Evolutionary conservation across 1,284 basidiomycete genomes (phyloP).

Genomic region (Ustilago loliicola): DNA sequence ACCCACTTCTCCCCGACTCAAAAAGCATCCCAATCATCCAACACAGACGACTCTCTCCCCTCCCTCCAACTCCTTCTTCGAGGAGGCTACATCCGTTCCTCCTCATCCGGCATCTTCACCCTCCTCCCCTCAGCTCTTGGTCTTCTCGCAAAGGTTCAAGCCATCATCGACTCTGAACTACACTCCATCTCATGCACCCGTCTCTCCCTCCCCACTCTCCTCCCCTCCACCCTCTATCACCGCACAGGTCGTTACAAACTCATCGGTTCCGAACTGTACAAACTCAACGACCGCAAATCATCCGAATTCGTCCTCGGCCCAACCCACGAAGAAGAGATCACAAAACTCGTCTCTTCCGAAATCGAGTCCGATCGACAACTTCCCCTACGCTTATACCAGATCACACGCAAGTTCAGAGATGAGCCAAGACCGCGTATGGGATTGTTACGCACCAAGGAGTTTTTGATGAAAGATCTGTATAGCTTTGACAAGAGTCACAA

Average conservation of each 20-base stretch:
- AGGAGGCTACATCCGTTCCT: constrained; percentile 68
- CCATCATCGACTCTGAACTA: constrained; percentile 70
- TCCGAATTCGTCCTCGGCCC: constrained; percentile 69
- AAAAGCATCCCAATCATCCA: constrained; percentile 25
- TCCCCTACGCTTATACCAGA: constrained; percentile 70
- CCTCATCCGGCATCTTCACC: constrained; percentile 70
- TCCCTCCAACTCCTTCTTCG: constrained; percentile 58
- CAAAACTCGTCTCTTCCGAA: constrained; percentile 64
- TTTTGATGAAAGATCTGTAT: constrained; percentile 72
- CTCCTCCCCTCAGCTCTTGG: constrained; percentile 69
- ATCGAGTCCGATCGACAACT: constrained; percentile 62
- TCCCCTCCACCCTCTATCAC: constrained; percentile 66
- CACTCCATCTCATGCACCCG: constrained; percentile 60
- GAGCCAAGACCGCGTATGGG: constrained; percentile 71
- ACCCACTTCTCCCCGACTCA: constrained; percentile 37
- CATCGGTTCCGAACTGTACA: constrained; percentile 70
- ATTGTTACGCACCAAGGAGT: constrained; percentile 69
- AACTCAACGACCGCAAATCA: constrained; percentile 65
- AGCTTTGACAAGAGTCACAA: constrained; percentile 66
- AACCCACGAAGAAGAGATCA: constrained; percentile 71
- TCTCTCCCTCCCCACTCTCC: constrained; percentile 68
- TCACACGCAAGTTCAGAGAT: constrained; percentile 70
- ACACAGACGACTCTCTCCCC: constrained; percentile 26
- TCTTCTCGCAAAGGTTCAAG: constrained; percentile 64
- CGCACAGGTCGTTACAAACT: constrained; percentile 61